Percentiles rank a stretch among this genome's conserved stretches.
Evolutionary conservation across 1,284 basidiomycete species (phyloP).

Genomic region (Ganoderma meredithae): DNA sequence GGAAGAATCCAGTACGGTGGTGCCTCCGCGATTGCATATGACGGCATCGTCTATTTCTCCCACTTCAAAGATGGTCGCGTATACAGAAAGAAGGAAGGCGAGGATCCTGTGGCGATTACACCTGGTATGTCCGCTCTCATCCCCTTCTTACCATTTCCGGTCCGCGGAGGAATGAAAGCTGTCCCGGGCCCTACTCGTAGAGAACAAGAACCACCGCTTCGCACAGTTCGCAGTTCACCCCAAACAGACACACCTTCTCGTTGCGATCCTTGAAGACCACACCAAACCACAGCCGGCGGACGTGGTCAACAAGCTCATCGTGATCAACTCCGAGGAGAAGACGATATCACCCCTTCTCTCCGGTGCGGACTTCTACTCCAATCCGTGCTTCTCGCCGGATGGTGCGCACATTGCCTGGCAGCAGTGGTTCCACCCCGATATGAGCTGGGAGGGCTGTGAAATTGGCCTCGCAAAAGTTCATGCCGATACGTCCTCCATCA

Average conservation of each 20-base stretch:
- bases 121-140: conserved; percentile 53
- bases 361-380: conserved; percentile 75
- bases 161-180: neutral
- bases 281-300: conserved; percentile 61
- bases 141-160: neutral
- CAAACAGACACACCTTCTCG: conserved; percentile 52
- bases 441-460: conserved; percentile 82
- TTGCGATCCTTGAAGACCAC: conserved; percentile 74
- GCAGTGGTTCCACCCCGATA: conserved; percentile 80
- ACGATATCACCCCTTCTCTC: conserved; percentile 51
- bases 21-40: conserved; percentile 57
- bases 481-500: conserved; percentile 36
- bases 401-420: conserved; percentile 73
- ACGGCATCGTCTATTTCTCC: conserved; percentile 63
- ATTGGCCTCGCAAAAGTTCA: conserved; percentile 59
- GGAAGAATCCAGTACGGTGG: conserved; percentile 46
- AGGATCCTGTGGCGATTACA: conserved; percentile 60
- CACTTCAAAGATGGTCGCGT: conserved; percentile 58
- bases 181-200: conserved; percentile 36
- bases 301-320: conserved; percentile 64
- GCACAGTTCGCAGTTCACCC: conserved; percentile 62
- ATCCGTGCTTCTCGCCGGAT: conserved; percentile 71
- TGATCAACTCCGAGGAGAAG: conserved; percentile 57
- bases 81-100: conserved; percentile 49
- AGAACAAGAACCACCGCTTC: conserved; percentile 61